Evolutionary conservation across 495 filamentous ascomycete genomes (phyloP).

Genomic region (Chaetomidium leptoderma): DNA sequence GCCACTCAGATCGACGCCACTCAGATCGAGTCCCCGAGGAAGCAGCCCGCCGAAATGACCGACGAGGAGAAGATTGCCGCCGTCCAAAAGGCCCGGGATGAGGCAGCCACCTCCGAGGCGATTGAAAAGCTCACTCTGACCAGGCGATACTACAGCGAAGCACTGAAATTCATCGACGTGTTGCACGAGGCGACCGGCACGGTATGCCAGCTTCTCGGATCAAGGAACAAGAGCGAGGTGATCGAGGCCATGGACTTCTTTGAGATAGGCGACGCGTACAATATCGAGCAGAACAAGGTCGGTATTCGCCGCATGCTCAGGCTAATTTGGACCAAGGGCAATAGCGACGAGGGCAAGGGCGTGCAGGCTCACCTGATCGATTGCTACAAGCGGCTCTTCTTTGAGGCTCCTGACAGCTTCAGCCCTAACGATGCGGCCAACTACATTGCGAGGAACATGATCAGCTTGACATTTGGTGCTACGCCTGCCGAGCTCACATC

Average conservation of each 20-base stretch:
- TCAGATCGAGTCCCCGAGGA: slow-evolving; percentile 62
- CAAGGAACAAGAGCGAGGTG: slow-evolving; percentile 94
- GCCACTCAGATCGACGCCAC: slow-evolving; percentile 83
- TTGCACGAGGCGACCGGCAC: slow-evolving; percentile 72
- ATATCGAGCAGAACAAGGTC: slow-evolving; percentile 81
- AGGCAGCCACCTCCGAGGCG: slow-evolving; percentile 64
- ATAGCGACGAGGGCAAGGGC: slow-evolving; percentile 97
- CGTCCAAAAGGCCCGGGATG: slow-evolving; percentile 66
- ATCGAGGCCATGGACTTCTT: slow-evolving; percentile 99
- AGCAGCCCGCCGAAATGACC: slow-evolving; percentile 52
- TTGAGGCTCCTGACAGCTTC: slow-evolving; percentile 85
- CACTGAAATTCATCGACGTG: slow-evolving; percentile 91
- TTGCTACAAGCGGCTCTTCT: slow-evolving; percentile 93
- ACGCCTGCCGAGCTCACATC: slow-evolving; percentile 93
- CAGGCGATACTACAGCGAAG: slow-evolving; percentile 83
- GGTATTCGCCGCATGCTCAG: slow-evolving; percentile 93
- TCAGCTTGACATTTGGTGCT: slow-evolving; percentile 91
- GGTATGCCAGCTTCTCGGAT: slow-evolving; percentile 81
- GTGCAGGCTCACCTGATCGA: slow-evolving; percentile 96
- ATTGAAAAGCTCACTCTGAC: slow-evolving; percentile 83
- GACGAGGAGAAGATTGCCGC: slow-evolving; percentile 53
- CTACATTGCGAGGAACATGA: slow-evolving; percentile 97
- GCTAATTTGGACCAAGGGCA: slow-evolving; percentile 98
- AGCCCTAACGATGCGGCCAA: slow-evolving; percentile 87
- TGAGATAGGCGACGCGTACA: slow-evolving; percentile 88